phyloP scores from a whole-genome alignment of 106 monocot species.

The Amphibolis antarctica region DNA sequence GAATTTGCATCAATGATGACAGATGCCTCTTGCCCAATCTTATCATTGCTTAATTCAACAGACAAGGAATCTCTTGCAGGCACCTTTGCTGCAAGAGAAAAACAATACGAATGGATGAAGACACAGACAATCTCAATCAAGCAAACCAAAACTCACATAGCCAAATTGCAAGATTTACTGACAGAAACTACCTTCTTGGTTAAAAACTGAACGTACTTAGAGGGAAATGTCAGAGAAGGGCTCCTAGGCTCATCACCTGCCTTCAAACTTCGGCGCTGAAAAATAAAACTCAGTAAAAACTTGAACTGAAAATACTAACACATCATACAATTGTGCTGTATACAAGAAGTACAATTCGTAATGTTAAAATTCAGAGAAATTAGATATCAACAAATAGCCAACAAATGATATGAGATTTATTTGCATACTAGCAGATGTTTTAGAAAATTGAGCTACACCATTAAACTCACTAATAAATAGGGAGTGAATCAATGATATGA shows the following conservation, averaged over 20 bases:
- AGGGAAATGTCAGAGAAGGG: slow-evolving; percentile 28
- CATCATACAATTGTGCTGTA: not conserved
- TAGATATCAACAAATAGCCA: not conserved
- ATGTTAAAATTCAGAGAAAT: not conserved
- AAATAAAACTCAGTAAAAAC: slow-evolving; percentile 12
- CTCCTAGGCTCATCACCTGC: slow-evolving; percentile 24
- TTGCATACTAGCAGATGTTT: not conserved
- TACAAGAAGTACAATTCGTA: not conserved
- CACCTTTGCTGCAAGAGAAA: slow-evolving; percentile 35
- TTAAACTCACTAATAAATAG: too few species aligned
- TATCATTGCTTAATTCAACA: slow-evolving; percentile 34
- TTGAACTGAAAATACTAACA: not conserved
- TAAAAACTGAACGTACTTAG: slow-evolving; percentile 66
- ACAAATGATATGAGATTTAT: not conserved
- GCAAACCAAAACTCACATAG: not conserved
- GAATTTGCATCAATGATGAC: slow-evolving; percentile 12
- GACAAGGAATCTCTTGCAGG: slow-evolving; percentile 37
- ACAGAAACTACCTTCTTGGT: slow-evolving; percentile 16
- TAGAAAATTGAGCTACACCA: too few species aligned
- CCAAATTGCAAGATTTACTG: not conserved
- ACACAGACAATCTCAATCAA: not conserved
- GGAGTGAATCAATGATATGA: too few species aligned
- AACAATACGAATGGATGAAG: too few species aligned
- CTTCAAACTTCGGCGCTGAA: slow-evolving; percentile 30
- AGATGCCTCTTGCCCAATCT: slow-evolving; percentile 14